Conservation (phyloP, 345 rosid species). For the Geranium brycei region DNA sequence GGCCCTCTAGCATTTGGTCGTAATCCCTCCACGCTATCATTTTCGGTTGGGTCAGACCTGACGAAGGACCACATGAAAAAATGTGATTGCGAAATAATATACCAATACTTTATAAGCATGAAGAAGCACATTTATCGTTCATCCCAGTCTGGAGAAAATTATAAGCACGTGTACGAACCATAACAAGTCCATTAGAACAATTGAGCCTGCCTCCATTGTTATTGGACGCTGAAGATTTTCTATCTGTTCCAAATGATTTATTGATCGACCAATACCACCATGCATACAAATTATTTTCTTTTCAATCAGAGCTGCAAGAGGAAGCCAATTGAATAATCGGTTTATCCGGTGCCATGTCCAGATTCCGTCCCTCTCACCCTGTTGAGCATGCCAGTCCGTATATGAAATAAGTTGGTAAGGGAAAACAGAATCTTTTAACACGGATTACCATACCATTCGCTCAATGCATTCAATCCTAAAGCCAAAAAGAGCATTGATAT, state of each 20-base stretch:
- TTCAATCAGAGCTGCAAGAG: slow-evolving; percentile 88
- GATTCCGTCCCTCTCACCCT: slow-evolving; percentile 99
- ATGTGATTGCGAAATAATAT: slow-evolving; percentile 10
- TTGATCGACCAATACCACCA: slow-evolving; percentile 97
- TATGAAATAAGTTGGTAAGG: slow-evolving; percentile 11
- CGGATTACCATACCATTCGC: slow-evolving; percentile 61
- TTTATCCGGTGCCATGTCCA: slow-evolving; percentile 98
- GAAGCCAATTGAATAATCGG: slow-evolving; percentile 95
- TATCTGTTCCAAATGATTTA: slow-evolving; percentile 92
- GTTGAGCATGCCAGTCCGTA: slow-evolving; percentile 18
- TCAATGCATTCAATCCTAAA: slow-evolving; percentile 95
- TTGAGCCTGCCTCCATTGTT: slow-evolving; percentile 92
- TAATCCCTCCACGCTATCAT: slow-evolving; percentile 98
- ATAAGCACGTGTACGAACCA: slow-evolving; percentile 39
- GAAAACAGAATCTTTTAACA: slow-evolving; percentile 10
- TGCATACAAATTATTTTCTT: slow-evolving; percentile 98
- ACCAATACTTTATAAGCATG: slow-evolving; percentile 1
- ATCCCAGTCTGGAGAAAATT: background rate
- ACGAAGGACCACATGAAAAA: slow-evolving; percentile 6
- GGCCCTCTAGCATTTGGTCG: slow-evolving; percentile 99
- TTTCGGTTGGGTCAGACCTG: slow-evolving; percentile 99
- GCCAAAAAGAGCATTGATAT: slow-evolving; percentile 98
- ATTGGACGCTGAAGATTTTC: slow-evolving; percentile 93
- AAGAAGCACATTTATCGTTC: background rate
- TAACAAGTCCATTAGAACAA: slow-evolving; percentile 89